A percentile compares a stretch with the other conserved stretches of the same genome.
These are phyloP conservation scores for Aspergillus caelatus DNA, from an alignment of 2,329 filamentous ascomycete genomes.

Conservation along the genomic window DNA sequence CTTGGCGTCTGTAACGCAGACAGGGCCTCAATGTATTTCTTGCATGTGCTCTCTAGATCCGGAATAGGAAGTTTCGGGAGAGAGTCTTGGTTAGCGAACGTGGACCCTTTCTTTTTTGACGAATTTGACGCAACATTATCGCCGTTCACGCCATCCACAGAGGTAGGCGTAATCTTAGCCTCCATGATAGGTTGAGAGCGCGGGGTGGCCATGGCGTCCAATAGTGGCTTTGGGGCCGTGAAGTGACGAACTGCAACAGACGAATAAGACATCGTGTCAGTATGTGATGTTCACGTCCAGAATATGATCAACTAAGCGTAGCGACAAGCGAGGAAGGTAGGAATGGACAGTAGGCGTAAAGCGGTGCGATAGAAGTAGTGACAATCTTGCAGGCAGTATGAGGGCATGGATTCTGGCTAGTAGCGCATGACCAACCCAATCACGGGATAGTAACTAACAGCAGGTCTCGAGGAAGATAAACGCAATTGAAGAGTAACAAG, in stretches of 20 bases:
- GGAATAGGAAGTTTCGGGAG: slow-evolving; percentile 93
- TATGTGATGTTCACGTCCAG: slow-evolving; percentile 28
- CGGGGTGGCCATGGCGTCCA: slow-evolving; percentile 63
- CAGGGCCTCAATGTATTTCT: slow-evolving; percentile 77
- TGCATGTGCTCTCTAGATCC: slow-evolving; percentile 75
- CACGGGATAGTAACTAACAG: slow-evolving; percentile 16
- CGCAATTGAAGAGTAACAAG: neutral
- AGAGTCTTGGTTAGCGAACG: slow-evolving; percentile 84
- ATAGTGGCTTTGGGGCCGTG: slow-evolving; percentile 71
- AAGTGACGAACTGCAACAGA: slow-evolving; percentile 71
- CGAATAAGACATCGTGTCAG: slow-evolving; percentile 62
- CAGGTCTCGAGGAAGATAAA: slow-evolving; percentile 4
- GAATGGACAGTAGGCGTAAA: slow-evolving; percentile 80
- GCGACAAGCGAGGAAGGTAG: slow-evolving; percentile 75
- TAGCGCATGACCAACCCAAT: slow-evolving; percentile 46
- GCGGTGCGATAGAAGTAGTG: slow-evolving; percentile 93
- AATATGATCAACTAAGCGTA: slow-evolving; percentile 61
- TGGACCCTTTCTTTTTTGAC: slow-evolving; percentile 69
- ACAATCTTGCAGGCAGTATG: slow-evolving; percentile 81
- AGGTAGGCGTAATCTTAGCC: slow-evolving; percentile 23
- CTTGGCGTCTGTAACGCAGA: slow-evolving; percentile 77
- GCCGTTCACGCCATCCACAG: slow-evolving; percentile 15
- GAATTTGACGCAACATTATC: slow-evolving; percentile 33
- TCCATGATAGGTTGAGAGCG: slow-evolving; percentile 31
- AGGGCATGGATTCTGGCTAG: slow-evolving; percentile 62